Evolutionary conservation across 345 rosid species (phyloP).

Genomic region (Lagerstroemia speciosa): DNA sequence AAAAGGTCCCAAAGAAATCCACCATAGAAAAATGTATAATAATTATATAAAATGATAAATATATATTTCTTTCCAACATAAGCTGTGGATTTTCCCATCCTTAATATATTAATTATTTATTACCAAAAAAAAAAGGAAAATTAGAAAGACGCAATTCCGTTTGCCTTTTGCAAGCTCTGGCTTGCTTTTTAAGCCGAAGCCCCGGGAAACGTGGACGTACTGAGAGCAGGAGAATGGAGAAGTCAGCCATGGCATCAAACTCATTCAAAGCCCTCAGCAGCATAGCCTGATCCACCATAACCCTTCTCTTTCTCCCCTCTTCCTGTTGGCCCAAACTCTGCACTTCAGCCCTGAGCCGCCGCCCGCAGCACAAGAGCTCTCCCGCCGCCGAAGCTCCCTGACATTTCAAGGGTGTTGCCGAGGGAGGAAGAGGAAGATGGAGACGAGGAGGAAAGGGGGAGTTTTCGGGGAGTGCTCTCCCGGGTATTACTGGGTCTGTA

Average conservation of each 20-base stretch:
- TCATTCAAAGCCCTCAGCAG: not conserved
- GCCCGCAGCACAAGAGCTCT: not conserved
- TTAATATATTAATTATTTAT: no score
- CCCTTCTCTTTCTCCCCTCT: not conserved
- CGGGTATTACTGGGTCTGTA: slow-evolving; percentile 43
- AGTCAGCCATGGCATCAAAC: not conserved
- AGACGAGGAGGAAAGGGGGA: slow-evolving; percentile 6
- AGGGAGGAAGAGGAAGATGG: not conserved
- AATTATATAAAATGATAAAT: no score
- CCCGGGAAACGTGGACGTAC: not conserved
- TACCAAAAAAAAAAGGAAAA: no score
- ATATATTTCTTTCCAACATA: no score
- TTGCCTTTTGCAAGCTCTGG: not conserved
- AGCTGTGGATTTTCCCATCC: no score
- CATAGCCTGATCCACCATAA: not conserved
- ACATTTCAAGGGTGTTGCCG: not conserved
- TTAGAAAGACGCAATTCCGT: no score
- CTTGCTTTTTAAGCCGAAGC: not conserved
- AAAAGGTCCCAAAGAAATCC: no score
- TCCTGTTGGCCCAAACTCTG: not conserved
- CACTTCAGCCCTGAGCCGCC: not conserved
- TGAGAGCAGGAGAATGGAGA: not conserved
- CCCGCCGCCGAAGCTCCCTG: not conserved
- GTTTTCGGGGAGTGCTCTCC: slow-evolving; percentile 27
- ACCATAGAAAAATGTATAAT: no score